These are phyloP conservation scores for Panicum hallii DNA, from an alignment of 202 grass and related monocot genomes.

Conservation along the genomic window DNA sequence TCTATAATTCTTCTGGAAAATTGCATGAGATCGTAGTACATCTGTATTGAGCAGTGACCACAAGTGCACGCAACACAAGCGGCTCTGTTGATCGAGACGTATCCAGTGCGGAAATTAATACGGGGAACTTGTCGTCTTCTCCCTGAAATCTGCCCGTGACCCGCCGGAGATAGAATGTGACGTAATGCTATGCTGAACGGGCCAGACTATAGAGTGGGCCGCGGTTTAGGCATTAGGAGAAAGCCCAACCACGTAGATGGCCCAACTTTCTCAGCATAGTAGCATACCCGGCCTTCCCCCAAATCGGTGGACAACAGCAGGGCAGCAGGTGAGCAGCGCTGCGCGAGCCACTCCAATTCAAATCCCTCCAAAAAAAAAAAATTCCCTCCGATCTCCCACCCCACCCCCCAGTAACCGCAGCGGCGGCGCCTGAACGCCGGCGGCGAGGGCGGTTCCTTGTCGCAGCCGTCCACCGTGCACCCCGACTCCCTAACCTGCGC, in stretches of 20 bases:
- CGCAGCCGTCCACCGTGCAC: neutral
- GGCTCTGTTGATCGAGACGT: neutral
- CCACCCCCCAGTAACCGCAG: neutral
- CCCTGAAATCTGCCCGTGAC: neutral
- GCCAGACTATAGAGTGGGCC: neutral
- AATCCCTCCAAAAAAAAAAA: neutral
- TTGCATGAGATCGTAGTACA: neutral
- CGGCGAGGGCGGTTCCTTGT: neutral
- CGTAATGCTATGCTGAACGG: neutral
- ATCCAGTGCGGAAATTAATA: neutral
- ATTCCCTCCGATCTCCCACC: neutral
- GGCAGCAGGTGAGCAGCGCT: neutral
- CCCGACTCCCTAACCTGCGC: no score
- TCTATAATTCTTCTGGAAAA: neutral
- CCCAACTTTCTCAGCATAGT: neutral
- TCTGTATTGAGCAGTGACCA: neutral
- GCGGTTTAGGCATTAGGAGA: neutral
- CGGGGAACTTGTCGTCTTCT: neutral
- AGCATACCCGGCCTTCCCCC: neutral
- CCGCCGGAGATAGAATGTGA: neutral
- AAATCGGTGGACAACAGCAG: neutral
- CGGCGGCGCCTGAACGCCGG: conserved; percentile 1
- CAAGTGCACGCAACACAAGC: conserved; percentile 32
- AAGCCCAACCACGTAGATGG: neutral
- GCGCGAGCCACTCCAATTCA: neutral